Percentiles rank a stretch among this genome's conserved stretches.
Evolutionary conservation across 208 protist genomes (phyloP).

Genomic region (Leishmania gerbilli): DNA sequence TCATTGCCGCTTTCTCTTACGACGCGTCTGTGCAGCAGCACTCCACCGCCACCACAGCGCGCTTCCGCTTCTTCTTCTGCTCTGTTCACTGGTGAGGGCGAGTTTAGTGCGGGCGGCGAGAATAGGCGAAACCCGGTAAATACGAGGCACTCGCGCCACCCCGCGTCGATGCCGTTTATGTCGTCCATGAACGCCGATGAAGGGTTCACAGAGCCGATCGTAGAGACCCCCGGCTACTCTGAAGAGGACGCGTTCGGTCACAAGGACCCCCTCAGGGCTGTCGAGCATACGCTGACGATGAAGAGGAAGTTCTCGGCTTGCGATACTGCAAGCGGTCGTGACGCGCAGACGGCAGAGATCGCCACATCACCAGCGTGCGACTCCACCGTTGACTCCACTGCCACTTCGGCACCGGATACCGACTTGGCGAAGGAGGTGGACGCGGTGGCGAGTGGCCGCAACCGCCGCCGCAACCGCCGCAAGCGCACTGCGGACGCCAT

Average conservation of each 20-base stretch:
- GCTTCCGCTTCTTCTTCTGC: no score
- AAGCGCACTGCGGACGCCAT: constrained; percentile 70
- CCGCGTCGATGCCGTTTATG: neutral
- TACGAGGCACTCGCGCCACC: neutral
- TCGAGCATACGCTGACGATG: constrained; percentile 28
- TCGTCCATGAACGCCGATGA: neutral
- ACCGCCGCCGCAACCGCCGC: constrained; percentile 56
- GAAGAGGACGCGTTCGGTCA: constrained; percentile 61
- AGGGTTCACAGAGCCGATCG: constrained; percentile 18
- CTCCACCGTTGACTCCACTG: neutral
- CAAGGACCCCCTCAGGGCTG: constrained; percentile 48
- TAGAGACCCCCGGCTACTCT: constrained; percentile 36
- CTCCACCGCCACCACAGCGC: neutral
- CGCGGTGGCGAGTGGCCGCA: constrained; percentile 20
- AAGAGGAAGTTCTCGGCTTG: neutral
- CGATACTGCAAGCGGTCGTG: neutral
- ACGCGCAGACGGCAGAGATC: neutral
- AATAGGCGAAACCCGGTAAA: neutral
- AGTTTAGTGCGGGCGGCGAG: neutral
- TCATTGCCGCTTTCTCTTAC: constrained; percentile 1
- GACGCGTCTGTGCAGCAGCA: neutral
- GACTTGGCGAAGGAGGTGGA: constrained; percentile 22
- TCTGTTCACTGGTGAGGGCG: neutral
- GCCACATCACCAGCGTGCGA: neutral
- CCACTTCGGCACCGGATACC: neutral